phyloP scores from a whole-genome alignment of 345 rosid genomes.

The Euphorbia lathyris region DNA sequence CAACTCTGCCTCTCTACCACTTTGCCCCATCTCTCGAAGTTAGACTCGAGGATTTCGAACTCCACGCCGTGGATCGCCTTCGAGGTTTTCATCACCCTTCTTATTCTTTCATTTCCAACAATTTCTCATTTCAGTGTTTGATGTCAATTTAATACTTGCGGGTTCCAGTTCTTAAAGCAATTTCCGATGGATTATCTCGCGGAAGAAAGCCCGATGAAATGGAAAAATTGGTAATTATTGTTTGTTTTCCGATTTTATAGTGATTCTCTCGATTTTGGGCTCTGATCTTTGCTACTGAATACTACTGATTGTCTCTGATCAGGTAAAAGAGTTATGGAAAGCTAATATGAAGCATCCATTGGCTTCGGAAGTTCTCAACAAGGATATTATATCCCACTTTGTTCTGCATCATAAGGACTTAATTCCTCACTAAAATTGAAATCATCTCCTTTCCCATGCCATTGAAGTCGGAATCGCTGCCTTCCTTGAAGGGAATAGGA shows the following conservation, averaged over 20 bases:
- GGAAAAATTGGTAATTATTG: conserved; percentile 47
- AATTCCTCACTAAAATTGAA: no score
- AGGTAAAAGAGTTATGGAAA: conserved; percentile 57
- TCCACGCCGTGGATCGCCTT: conserved; percentile 82
- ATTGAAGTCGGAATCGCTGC: no score
- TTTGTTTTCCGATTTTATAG: no score
- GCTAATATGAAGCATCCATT: conserved; percentile 59
- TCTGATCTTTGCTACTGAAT: not conserved
- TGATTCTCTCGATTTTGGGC: not conserved
- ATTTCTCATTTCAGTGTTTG: not conserved
- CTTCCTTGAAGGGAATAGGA: no score
- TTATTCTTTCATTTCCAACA: not conserved
- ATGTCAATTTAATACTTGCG: not conserved
- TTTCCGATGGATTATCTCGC: conserved; percentile 77
- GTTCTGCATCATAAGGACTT: no score
- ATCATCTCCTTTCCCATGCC: no score
- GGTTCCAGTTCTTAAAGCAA: conserved; percentile 67
- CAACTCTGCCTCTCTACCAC: conserved; percentile 64
- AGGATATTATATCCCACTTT: conserved; percentile 81
- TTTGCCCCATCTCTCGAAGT: conserved; percentile 81
- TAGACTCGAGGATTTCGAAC: conserved; percentile 88
- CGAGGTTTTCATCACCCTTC: conserved; percentile 48
- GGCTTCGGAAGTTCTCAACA: conserved; percentile 47
- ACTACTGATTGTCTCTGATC: not conserved
- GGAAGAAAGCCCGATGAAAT: conserved; percentile 77